Percentiles rank a stretch among this genome's conserved stretches.
Conservation (phyloP, 2,329 filamentous ascomycete genomes). For the Hypoxylon sp. region DNA sequence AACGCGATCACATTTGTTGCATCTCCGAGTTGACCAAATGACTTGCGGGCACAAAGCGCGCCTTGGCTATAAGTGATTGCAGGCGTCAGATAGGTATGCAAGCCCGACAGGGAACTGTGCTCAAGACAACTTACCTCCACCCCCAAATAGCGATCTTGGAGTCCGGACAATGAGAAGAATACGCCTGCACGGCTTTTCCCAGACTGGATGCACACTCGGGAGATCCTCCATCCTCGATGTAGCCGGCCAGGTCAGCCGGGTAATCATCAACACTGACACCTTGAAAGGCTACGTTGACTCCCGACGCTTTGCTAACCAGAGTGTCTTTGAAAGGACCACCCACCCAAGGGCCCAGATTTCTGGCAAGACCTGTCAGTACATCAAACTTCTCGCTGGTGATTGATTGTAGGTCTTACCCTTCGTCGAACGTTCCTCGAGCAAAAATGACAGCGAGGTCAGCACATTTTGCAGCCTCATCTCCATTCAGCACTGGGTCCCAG, state of each 20-base stretch:
- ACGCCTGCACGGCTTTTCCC: conserved; percentile 26
- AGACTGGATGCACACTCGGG: conserved; percentile 26
- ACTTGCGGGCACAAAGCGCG: conserved; percentile 34
- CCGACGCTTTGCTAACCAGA: conserved; percentile 13
- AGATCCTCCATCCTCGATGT: conserved; percentile 34
- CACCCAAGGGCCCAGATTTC: conserved; percentile 35
- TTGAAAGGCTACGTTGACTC: conserved; percentile 27
- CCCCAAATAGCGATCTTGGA: conserved; percentile 33
- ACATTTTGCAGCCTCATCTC: conserved; percentile 20
- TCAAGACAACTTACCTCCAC: conserved; percentile 34
- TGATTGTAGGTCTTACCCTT: conserved; percentile 24
- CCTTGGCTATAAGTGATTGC: conserved; percentile 30
- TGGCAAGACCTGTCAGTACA: conserved; percentile 12
- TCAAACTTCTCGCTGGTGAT: not conserved
- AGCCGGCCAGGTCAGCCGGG: conserved; percentile 35
- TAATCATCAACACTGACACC: conserved; percentile 33
- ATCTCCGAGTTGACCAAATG: conserved; percentile 24
- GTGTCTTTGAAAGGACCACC: conserved; percentile 32
- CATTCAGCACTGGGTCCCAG: conserved; percentile 29
- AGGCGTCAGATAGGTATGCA: no score
- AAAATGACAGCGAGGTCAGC: conserved; percentile 37
- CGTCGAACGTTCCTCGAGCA: conserved; percentile 36
- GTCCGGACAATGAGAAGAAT: conserved; percentile 24
- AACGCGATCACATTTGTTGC: conserved; percentile 33
- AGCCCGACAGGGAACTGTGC: no score